Percentiles rank a stretch among this genome's conserved stretches.
phyloP scores from a whole-genome alignment of 192 early-diverging fungal genomes.

The Mortierella claussenii region DNA sequence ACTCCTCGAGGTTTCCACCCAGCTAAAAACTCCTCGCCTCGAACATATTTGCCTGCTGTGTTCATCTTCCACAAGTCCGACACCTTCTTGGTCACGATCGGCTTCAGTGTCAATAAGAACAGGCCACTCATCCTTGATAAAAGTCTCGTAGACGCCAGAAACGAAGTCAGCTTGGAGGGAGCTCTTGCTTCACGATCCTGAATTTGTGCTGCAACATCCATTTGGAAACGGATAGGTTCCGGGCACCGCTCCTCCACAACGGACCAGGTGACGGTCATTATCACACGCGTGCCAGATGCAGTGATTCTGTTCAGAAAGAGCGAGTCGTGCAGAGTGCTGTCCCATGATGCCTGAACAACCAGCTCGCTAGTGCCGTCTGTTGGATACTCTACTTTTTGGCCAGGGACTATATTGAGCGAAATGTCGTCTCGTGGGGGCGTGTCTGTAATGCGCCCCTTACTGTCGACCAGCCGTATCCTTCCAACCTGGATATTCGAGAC shows the following conservation, averaged over 20 bases:
- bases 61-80: slow-evolving; percentile 75
- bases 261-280: slow-evolving; percentile 64
- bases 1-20: slow-evolving; percentile 78
- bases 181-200: slow-evolving; percentile 64
- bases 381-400: slow-evolving; percentile 60
- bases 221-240: slow-evolving; percentile 63
- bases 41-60: slow-evolving; percentile 73
- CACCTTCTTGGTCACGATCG: slow-evolving; percentile 61
- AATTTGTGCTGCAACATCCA: slow-evolving; percentile 71
- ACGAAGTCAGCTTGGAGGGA: slow-evolving; percentile 53
- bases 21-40: slow-evolving; percentile 75
- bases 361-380: slow-evolving; percentile 73
- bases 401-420: slow-evolving; percentile 57
- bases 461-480: slow-evolving; percentile 63
- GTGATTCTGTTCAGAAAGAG: slow-evolving; percentile 73
- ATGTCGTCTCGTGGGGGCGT: slow-evolving; percentile 64
- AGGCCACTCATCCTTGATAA: slow-evolving; percentile 61
- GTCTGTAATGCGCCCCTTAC: slow-evolving; percentile 64
- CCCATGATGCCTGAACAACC: slow-evolving; percentile 71
- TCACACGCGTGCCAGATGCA: slow-evolving; percentile 63
- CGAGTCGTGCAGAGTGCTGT: slow-evolving; percentile 78
- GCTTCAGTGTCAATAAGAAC: slow-evolving; percentile 70
- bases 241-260: slow-evolving; percentile 69
- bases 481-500: slow-evolving; percentile 59
- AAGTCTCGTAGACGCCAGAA: slow-evolving; percentile 53